phyloP scores from a whole-genome alignment of 2,329 filamentous ascomycete genomes.

The Fusarium proliferatum region DNA sequence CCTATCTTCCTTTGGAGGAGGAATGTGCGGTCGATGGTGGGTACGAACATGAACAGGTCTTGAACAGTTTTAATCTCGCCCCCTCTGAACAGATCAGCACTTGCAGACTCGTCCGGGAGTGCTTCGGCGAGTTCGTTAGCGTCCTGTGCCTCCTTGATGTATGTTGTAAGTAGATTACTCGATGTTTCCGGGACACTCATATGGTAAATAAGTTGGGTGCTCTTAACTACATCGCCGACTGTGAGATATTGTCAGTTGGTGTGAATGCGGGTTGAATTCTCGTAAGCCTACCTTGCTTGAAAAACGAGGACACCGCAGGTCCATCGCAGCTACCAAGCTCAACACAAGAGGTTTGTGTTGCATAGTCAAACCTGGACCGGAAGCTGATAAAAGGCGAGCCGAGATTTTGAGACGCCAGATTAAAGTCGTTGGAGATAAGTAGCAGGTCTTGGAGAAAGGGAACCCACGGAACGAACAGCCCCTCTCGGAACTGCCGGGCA shows the following conservation, averaged over 20 bases:
- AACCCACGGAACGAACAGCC: background rate
- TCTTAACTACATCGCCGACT: background rate
- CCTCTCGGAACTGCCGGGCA: background rate
- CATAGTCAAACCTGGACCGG: background rate
- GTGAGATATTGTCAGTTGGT: background rate
- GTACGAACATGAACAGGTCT: background rate
- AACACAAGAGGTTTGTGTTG: background rate
- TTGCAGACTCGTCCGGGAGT: background rate
- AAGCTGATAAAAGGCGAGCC: background rate
- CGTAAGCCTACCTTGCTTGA: background rate
- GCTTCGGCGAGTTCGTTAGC: background rate
- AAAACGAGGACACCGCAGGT: background rate
- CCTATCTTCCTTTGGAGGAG: background rate
- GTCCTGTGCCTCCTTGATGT: background rate
- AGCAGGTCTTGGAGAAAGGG: background rate
- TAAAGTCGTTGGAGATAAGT: background rate
- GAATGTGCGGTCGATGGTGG: background rate
- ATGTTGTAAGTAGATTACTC: background rate
- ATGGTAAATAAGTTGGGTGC: background rate
- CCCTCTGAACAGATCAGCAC: background rate
- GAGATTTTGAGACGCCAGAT: background rate
- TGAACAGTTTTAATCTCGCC: background rate
- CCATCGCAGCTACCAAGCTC: background rate
- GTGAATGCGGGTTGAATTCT: accelerated
- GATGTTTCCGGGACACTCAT: background rate